A percentile compares a stretch with the other conserved stretches of the same genome.
Evolutionary conservation across 169 alveolate genomes (phyloP).

Genomic region (Perkinsus chesapeaki): DNA sequence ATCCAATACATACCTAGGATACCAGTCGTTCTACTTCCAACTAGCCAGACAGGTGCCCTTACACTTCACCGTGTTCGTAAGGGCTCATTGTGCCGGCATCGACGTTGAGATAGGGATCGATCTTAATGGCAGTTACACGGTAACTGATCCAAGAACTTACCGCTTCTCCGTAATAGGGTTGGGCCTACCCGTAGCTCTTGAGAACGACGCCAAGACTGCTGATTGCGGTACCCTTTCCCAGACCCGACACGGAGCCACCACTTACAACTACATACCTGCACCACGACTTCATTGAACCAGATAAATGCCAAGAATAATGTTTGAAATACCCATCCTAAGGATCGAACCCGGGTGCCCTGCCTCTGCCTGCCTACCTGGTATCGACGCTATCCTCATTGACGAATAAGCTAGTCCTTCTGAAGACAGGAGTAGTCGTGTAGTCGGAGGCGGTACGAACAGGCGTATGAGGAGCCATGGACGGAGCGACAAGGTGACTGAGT

Average conservation of each 20-base stretch:
- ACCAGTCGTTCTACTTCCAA: not conserved
- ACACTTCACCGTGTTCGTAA: slow-evolving; percentile 93
- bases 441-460: not conserved
- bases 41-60: not conserved
- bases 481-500: not conserved
- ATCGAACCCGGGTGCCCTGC: too few species aligned
- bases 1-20: slow-evolving; percentile 60
- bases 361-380: not conserved
- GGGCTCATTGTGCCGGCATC: slow-evolving; percentile 97
- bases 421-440: not conserved
- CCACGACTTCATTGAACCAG: not conserved
- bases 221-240: slow-evolving; percentile 91
- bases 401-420: not conserved
- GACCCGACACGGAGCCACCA: slow-evolving; percentile 91
- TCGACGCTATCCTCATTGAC: not conserved
- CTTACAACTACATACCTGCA: slow-evolving; percentile 78
- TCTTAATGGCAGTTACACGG: slow-evolving; percentile 84
- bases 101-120: slow-evolving; percentile 90
- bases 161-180: not conserved
- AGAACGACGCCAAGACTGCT: slow-evolving; percentile 83
- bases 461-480: not conserved
- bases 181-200: slow-evolving; percentile 62
- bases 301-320: too few species aligned
- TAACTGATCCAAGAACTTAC: not conserved
- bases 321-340: too few species aligned